These are phyloP conservation scores for Fusarium sp. DNA, from an alignment of 2,329 filamentous ascomycete species.

Conservation along the genomic window DNA sequence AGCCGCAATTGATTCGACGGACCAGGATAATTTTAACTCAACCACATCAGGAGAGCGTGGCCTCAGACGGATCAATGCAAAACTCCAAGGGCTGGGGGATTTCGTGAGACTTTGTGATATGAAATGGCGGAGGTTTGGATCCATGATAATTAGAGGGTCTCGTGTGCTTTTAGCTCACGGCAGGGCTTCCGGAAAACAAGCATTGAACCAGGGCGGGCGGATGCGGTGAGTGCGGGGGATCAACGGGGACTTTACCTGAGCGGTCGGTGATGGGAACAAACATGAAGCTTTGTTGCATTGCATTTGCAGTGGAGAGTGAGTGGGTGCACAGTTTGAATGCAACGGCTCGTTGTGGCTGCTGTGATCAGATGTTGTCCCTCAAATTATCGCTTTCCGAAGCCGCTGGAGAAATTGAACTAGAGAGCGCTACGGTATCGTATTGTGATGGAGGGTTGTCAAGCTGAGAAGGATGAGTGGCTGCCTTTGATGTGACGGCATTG, in stretches of 20 bases:
- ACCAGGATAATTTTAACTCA: background rate
- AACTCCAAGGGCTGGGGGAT: slow-evolving; percentile 10
- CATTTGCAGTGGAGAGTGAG: background rate
- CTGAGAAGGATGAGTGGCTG: slow-evolving; percentile 26
- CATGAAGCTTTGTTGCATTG: slow-evolving; percentile 29
- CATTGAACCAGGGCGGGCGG: slow-evolving; percentile 32
- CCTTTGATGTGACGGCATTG: slow-evolving; percentile 31
- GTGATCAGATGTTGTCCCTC: slow-evolving; percentile 33
- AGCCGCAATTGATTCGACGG: slow-evolving; percentile 34
- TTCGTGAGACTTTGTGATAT: slow-evolving; percentile 25
- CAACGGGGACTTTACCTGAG: slow-evolving; percentile 3
- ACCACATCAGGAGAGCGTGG: slow-evolving; percentile 31
- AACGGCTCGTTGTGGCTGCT: slow-evolving; percentile 36
- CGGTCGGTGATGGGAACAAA: slow-evolving; percentile 10
- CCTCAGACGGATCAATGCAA: background rate
- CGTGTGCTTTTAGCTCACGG: slow-evolving; percentile 14
- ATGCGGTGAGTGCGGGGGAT: slow-evolving; percentile 47
- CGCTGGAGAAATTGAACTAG: slow-evolving; percentile 9
- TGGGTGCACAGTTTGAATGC: slow-evolving; percentile 15
- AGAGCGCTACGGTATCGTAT: slow-evolving; percentile 10
- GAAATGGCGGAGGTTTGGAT: slow-evolving; percentile 30
- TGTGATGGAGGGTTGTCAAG: slow-evolving; percentile 18
- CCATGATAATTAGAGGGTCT: slow-evolving; percentile 22
- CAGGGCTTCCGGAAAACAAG: slow-evolving; percentile 30
- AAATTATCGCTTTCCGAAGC: slow-evolving; percentile 31